Conservation (phyloP, 2,329 filamentous ascomycete species). For the Sporothrix pallida region DNA sequence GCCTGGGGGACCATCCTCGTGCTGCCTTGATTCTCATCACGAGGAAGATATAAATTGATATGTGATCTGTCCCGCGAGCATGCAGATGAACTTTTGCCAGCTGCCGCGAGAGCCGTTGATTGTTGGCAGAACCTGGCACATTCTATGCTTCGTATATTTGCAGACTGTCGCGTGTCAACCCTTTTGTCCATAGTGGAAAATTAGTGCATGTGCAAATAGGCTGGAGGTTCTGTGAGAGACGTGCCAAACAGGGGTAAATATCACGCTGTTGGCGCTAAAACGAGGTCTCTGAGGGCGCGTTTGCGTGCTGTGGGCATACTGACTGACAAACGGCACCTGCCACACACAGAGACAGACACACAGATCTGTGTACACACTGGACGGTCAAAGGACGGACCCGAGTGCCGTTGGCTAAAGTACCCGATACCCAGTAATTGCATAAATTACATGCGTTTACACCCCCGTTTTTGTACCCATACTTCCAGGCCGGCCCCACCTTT, state of each 20-base stretch:
- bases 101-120: neutral
- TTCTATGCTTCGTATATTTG: neutral
- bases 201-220: neutral
- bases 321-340: too few relatives aligned
- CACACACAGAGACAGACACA: too few relatives aligned
- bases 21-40: neutral
- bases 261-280: constrained; percentile 3
- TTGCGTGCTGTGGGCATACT: neutral
- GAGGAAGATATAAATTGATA: neutral
- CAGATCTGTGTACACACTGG: too few relatives aligned
- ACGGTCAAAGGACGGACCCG: neutral
- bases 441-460: neutral
- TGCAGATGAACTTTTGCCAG: neutral
- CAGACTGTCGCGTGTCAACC: neutral
- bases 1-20: too few relatives aligned
- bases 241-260: constrained; percentile 5
- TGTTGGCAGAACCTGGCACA: neutral
- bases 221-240: too few relatives aligned
- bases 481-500: neutral
- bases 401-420: neutral
- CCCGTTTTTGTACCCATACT: neutral
- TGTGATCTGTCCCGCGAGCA: neutral
- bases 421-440: neutral
- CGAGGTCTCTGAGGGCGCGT: neutral
- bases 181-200: too few relatives aligned